Percentiles rank a stretch among this genome's conserved stretches.
Conservation (phyloP, 2,329 filamentous ascomycete genomes). For the Exophiala dermatitidis region DNA sequence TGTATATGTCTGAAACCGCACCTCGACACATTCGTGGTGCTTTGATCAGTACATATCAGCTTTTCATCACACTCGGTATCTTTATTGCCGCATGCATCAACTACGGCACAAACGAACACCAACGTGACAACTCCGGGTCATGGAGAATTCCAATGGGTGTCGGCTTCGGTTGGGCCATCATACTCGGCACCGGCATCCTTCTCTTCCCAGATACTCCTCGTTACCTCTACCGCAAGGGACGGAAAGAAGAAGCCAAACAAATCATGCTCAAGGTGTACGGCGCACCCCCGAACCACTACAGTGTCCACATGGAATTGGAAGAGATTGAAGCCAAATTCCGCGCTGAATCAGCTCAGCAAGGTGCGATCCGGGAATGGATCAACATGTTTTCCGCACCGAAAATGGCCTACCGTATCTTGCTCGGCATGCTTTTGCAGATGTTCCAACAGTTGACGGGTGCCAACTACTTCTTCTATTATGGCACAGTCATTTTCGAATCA, state of each 20-base stretch:
- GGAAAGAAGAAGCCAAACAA: conserved; percentile 43
- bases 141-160: conserved; percentile 50
- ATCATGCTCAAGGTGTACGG: conserved; percentile 52
- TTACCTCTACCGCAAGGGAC: conserved; percentile 51
- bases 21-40: conserved; percentile 42
- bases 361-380: conserved; percentile 36
- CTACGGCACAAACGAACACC: conserved; percentile 35
- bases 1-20: conserved; percentile 39
- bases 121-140: conserved; percentile 28
- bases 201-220: conserved; percentile 53
- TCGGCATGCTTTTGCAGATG: conserved; percentile 42
- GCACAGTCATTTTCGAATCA: conserved; percentile 52
- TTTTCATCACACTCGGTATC: conserved; percentile 48
- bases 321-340: conserved; percentile 53
- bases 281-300: conserved; percentile 49
- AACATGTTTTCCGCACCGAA: conserved; percentile 43
- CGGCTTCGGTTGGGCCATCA: conserved; percentile 48
- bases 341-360: conserved; percentile 45
- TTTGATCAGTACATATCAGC: conserved; percentile 41
- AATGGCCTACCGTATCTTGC: conserved; percentile 42
- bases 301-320: conserved; percentile 48
- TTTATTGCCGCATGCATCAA: conserved; percentile 54
- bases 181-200: conserved; percentile 49
- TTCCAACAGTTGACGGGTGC: conserved; percentile 45
- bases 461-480: conserved; percentile 48